Base-by-base conservation (phyloP, 176 grass and related monocot genomes). In the Paspalum vaginatum region DNA sequence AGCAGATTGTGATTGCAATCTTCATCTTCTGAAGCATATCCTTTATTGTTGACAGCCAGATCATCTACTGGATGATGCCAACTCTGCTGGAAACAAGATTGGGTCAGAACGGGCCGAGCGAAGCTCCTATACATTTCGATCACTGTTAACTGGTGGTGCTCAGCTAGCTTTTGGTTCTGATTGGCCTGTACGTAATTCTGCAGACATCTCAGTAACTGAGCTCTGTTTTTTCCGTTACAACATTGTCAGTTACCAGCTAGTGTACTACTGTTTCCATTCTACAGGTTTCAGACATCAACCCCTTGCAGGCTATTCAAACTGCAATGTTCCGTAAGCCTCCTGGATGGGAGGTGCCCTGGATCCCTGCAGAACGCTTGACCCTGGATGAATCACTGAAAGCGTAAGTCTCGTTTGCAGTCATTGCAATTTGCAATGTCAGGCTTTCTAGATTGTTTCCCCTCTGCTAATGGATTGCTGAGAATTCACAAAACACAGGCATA, bases 101-200 rank as follows among this genome's bases (percentile, higher is more conserved):
- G 92, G 92, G 39, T 48, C 52, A 40, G 79, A 85, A 27, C 81
- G 90, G 20, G 86, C 96, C 8, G 81, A 84, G 32, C 40, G 83
- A 75, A 85, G 86, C 67, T 95, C 96, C 48, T 95, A 99, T 69
- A 79, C 51, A 18, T 99, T 99, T 17, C 73, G 25, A 2, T 95
- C 92, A 41, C 65, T 95, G 14, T 65, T 85, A 48, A 38, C 52
- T 76, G 85, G 88, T 13, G 88, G 82, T 11, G 88, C 92, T 14
- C 61, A 12, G 52, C 85, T 99, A 68, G 90, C 96, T 74, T 95
- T 99, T 87, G 92, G 96, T 72, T 99, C 96, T 76, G 92, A 99
- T 27, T 99, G 92, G 88, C 96, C 96, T n/a, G 88, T 99, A 84
- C 48, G 79, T 60, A 17, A 63, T 66, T 50, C 67, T 41, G 0